phyloP scores from a whole-genome alignment of 176 grass and related monocot genomes.

The Musa acuminata region DNA sequence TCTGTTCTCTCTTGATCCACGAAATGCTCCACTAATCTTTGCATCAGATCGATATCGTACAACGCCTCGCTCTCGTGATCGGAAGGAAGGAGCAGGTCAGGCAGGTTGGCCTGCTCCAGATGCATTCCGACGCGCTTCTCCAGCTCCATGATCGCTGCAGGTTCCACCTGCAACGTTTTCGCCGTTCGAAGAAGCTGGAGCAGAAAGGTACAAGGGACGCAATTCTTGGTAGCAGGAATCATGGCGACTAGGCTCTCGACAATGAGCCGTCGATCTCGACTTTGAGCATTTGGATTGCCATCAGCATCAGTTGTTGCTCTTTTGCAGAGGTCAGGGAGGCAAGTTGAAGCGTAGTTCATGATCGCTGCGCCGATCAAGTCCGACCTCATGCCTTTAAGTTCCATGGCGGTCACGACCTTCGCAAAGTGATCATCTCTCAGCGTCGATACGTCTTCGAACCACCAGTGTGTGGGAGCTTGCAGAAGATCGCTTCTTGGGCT shows the following conservation, averaged over 20 bases:
- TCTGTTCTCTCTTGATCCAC: constrained; percentile 79
- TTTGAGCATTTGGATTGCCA: constrained; percentile 1
- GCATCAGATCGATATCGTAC: constrained; percentile 87
- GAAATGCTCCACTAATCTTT: constrained; percentile 85
- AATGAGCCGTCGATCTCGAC: constrained; percentile 74
- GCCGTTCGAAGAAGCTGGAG: constrained; percentile 69
- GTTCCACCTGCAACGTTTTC: constrained; percentile 65
- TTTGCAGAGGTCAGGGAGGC: constrained; percentile 67
- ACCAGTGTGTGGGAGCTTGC: constrained; percentile 75
- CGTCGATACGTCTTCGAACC: constrained; percentile 87
- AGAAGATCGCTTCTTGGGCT: constrained; percentile 42
- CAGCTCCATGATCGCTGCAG: constrained; percentile 74
- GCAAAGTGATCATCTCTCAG: constrained; percentile 86
- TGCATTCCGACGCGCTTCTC: constrained; percentile 99
- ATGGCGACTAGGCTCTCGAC: constrained; percentile 97
- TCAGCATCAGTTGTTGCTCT: constrained; percentile 10
- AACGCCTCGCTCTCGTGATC: constrained; percentile 53
- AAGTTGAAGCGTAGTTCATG: constrained; percentile 76
- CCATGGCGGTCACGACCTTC: constrained; percentile 77
- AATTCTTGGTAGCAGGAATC: constrained; percentile 56
- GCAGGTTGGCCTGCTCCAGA: constrained; percentile 61
- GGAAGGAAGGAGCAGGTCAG: constrained; percentile 65
- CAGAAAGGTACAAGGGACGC: constrained; percentile 79
- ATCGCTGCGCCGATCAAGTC: constrained; percentile 81
- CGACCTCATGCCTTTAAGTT: constrained; percentile 92